Evolutionary conservation across 352 stramenopile genomes (phyloP), one percentile per base, ranked within the genome.

Genomic region (Phytopythium sindhum): DNA sequence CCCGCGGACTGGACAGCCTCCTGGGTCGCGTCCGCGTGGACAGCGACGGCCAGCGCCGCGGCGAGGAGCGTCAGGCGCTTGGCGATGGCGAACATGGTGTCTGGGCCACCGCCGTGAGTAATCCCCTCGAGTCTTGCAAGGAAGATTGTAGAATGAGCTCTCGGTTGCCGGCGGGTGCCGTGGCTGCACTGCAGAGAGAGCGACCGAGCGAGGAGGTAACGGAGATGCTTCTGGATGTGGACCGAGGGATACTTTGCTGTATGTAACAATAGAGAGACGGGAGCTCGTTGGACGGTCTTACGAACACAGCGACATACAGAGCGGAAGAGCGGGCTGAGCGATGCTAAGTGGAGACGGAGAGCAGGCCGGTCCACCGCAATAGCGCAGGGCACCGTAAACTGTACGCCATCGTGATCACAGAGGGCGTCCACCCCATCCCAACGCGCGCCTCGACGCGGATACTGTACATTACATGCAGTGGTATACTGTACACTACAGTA

Each of bases 11-110:
- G 31, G 10, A 19, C 21, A 7, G 19, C 17, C 3, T 45, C 23
- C 33, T 60, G 54, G 15, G 33, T 33, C 35, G 54, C 37, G 15
- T 23, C 12, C 4, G 54, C 54, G 35, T 50, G 33, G 21, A 48
- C 37, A 10, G 8, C 21, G 35, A 48, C 54, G 35, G 35, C 54
- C 0, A 60, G 31, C 0, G 54, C 54, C 11, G 54, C 54, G 23
- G 33, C 54, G n/a, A 48, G 33, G 21, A 60, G 11, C n/a, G 54
- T 26, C 33, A 60, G 9, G 24, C 54, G 35, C 37, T 60, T 60
- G 54, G 33, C 33, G 54, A 50, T 17, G 31, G 31, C 35, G 54
- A 50, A 48, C 54, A 60, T 60, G 51, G 14, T 42, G 51, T 8
- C 19, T 19, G 31, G 19, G 4, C 12, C 51, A 42, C 23, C 4